A percentile compares a stretch with the other conserved stretches of the same genome.
These are phyloP conservation scores for Capronia epimyces DNA, from an alignment of 2,329 filamentous ascomycete species.

Conservation along the genomic window DNA sequence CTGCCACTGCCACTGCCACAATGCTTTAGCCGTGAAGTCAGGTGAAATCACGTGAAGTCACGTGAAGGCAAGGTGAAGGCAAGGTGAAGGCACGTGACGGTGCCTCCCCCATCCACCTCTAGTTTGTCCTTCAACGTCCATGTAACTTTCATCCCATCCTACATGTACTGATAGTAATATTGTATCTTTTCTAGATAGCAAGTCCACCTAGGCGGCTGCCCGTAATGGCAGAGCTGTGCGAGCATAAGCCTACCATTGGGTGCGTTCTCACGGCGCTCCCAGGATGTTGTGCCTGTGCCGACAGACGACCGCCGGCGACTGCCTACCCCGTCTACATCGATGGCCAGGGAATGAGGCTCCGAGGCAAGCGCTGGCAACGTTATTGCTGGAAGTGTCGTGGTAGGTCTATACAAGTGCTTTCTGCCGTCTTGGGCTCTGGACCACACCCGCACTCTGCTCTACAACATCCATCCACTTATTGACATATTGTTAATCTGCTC, in stretches of 20 bases:
- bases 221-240: slow-evolving; percentile 18
- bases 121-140: too few relatives aligned
- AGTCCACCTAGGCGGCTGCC: too few relatives aligned
- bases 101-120: too few relatives aligned
- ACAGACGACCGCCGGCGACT: slow-evolving; percentile 25
- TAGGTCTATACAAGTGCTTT: slow-evolving; percentile 9
- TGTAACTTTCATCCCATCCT: not conserved
- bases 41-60: too few relatives aligned
- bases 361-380: slow-evolving; percentile 26
- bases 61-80: too few relatives aligned
- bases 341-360: slow-evolving; percentile 25
- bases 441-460: slow-evolving; percentile 1
- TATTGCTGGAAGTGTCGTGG: slow-evolving; percentile 30
- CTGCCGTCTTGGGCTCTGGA: not conserved
- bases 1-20: too few relatives aligned
- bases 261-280: slow-evolving; percentile 25
- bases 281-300: slow-evolving; percentile 27
- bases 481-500: slow-evolving; percentile 23
- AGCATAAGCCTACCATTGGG: slow-evolving; percentile 25
- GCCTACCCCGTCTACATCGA: slow-evolving; percentile 28
- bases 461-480: slow-evolving; percentile 11
- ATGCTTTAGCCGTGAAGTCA: too few relatives aligned
- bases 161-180: not conserved
- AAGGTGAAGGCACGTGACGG: too few relatives aligned
- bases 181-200: too few relatives aligned